These are phyloP conservation scores for Tolypocladium sp. DNA, from an alignment of 2,329 filamentous ascomycete species.

Conservation along the genomic window DNA sequence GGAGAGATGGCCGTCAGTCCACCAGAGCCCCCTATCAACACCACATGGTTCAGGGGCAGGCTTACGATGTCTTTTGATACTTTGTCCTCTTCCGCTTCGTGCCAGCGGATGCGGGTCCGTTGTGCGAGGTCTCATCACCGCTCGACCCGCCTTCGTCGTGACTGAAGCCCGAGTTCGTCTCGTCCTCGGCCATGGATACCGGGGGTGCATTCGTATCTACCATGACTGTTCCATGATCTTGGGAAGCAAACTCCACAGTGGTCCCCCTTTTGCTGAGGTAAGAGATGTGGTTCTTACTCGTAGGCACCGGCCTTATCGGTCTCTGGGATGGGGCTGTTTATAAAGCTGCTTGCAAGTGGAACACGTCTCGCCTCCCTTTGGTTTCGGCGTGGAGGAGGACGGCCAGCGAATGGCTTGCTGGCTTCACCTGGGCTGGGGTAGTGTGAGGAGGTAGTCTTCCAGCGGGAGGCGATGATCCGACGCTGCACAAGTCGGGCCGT, in stretches of 20 bases:
- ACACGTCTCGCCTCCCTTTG: not conserved
- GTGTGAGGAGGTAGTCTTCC: not conserved
- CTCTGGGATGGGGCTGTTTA: not conserved
- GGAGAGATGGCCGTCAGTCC: not conserved
- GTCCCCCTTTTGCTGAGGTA: not conserved
- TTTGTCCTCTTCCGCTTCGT: conserved; percentile 31
- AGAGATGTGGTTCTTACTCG: not conserved
- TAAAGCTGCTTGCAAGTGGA: not conserved
- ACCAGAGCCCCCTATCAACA: not conserved
- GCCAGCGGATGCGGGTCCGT: conserved; percentile 12
- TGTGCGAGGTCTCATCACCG: conserved; percentile 22
- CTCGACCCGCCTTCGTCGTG: conserved; percentile 27
- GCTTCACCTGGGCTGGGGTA: not conserved
- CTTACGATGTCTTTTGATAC: conserved; percentile 34
- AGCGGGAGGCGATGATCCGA: not conserved
- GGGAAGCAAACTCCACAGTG: conserved; percentile 1
- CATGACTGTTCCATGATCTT: conserved; percentile 5
- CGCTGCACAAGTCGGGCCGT: not conserved
- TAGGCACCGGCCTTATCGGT: not conserved
- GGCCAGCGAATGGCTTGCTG: not conserved
- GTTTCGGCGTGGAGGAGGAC: not conserved
- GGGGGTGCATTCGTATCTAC: conserved; percentile 6
- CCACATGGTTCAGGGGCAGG: not conserved
- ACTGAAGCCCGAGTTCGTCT: conserved; percentile 24
- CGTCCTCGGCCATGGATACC: conserved; percentile 23